Evolutionary conservation across 2,329 filamentous ascomycete species (phyloP), one percentile per base, ranked within the genome.

Genomic region (Ophiostoma fasciatum): DNA sequence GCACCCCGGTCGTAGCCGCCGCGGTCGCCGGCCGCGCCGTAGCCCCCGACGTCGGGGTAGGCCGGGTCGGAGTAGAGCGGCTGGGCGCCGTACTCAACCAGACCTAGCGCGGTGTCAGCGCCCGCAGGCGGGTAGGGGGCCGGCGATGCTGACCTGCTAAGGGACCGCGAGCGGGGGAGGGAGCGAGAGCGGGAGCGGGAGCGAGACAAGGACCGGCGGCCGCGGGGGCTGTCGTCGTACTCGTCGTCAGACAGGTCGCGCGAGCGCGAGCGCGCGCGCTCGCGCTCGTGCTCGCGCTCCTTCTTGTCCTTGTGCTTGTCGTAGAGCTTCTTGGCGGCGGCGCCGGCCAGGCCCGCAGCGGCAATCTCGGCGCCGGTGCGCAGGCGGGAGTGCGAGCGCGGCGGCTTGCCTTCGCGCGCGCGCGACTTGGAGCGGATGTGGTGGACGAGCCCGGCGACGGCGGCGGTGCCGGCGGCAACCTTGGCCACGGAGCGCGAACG

Each of bases 101-200:
- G 64, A 60, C 71, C 73, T 73, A 76, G 60, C 60, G 74, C 70
- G 61, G 64, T 66, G 70, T 76, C 71, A 75, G 68, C 41, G 29
- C 32, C 35, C 23, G 43, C 28, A 53, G 50, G 33, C 33, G 31
- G 34, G 48, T 63, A 62, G 58, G 62, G 57, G 55, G 55, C 57
- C 59, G 60, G 54, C 53, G 41, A 15, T 19, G 33, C 51, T 53
- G 52, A 53, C 41, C 44, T 46, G 41, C 38, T 46, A n/a, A n/a
- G n/a, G n/a, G n/a, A n/a, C n/a, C n/a, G n/a, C n/a, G n/a, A n/a
- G n/a, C n/a, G n/a, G n/a, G n/a, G n/a, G n/a, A n/a, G n/a, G n/a
- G n/a, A n/a, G 38, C 48, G 42, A 13, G 42, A 45, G 19, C 40
- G 46, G 35, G 44, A 45, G 28, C 42, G 41, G 7, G 44, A 44